A percentile compares a stretch with the other conserved stretches of the same genome.
phyloP scores from a whole-genome alignment of 306 rosid species.

The Astragalus glycyphyllos region DNA sequence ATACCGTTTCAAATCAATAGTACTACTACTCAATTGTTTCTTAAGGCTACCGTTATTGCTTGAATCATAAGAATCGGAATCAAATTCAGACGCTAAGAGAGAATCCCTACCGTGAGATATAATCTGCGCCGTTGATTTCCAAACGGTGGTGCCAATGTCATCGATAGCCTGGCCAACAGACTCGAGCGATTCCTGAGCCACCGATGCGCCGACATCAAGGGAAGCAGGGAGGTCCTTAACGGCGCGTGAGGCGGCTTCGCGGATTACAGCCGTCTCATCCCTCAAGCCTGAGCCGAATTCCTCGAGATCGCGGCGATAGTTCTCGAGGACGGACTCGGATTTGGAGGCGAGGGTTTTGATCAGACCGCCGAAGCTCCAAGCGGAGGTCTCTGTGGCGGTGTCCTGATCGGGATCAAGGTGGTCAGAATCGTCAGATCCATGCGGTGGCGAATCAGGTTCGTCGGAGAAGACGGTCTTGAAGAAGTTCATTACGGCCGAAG shows the following conservation, averaged over 20 bases:
- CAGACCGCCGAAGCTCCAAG: conserved; percentile 88
- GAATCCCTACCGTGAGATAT: conserved; percentile 82
- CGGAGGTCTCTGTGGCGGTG: conserved; percentile 13
- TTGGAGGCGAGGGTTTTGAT: conserved; percentile 73
- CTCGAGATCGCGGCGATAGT: conserved; percentile 81
- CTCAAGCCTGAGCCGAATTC: conserved; percentile 79
- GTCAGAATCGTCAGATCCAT: conserved; percentile 35
- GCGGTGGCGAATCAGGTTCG: conserved; percentile 48
- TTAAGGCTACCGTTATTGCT: conserved; percentile 16
- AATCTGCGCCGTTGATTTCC: conserved; percentile 89
- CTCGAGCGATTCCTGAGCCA: conserved; percentile 94
- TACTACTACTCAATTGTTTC: conserved; percentile 47
- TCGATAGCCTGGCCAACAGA: conserved; percentile 94
- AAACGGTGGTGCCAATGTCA: conserved; percentile 83
- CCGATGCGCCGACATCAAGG: conserved; percentile 84
- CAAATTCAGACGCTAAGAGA: conserved; percentile 54
- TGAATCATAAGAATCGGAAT: conserved; percentile 56
- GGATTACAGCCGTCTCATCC: conserved; percentile 79
- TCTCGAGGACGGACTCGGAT: conserved; percentile 75
- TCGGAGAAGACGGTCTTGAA: conserved; percentile 77
- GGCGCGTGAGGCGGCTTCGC: conserved; percentile 93
- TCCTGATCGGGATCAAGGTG: conserved; percentile 20
- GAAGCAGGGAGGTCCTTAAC: conserved; percentile 78
- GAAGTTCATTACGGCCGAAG: conserved; percentile 52
- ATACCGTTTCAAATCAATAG: conserved; percentile 62